A percentile compares a stretch with the other conserved stretches of the same genome.
phyloP scores from a whole-genome alignment of 2,329 filamentous ascomycete genomes.

The Talaromyces sp. region DNA sequence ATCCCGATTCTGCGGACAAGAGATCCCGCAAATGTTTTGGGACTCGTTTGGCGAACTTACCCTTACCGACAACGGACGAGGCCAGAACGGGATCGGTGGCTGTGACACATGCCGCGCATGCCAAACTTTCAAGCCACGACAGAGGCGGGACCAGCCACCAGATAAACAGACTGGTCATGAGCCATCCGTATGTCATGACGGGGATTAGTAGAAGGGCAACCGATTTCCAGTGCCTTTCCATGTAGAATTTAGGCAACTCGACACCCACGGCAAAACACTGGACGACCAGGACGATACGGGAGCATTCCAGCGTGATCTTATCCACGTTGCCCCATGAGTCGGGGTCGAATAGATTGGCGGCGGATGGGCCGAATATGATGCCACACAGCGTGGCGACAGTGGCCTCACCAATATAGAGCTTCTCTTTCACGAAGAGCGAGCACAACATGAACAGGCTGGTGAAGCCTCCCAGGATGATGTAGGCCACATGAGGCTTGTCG shows the following conservation, averaged over 20 bases:
- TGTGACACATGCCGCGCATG: constrained; percentile 86
- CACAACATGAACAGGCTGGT: constrained; percentile 98
- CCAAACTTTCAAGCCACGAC: constrained; percentile 83
- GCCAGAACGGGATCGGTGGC: constrained; percentile 95
- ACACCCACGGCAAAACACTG: constrained; percentile 70
- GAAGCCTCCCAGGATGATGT: constrained; percentile 96
- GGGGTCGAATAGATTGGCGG: constrained; percentile 58
- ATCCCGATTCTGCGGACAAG: constrained; percentile 92
- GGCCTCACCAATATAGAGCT: constrained; percentile 96
- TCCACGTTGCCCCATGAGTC: constrained; percentile 60
- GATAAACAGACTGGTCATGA: constrained; percentile 81
- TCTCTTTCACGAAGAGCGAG: constrained; percentile 96
- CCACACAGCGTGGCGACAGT: constrained; percentile 74
- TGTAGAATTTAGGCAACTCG: constrained; percentile 69
- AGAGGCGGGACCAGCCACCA: constrained; percentile 81
- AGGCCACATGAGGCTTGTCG: constrained; percentile 94
- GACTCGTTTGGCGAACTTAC: constrained; percentile 95
- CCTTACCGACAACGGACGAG: constrained; percentile 96
- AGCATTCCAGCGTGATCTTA: constrained; percentile 63
- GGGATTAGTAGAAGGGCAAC: constrained; percentile 82
- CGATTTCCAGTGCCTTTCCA: constrained; percentile 96
- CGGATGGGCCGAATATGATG: constrained; percentile 65
- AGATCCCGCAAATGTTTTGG: constrained; percentile 96
- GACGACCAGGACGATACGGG: constrained; percentile 65
- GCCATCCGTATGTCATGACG: constrained; percentile 91